Evolutionary conservation across 352 stramenopile genomes (phyloP).

Genomic region (Saprolegnia diclina): DNA sequence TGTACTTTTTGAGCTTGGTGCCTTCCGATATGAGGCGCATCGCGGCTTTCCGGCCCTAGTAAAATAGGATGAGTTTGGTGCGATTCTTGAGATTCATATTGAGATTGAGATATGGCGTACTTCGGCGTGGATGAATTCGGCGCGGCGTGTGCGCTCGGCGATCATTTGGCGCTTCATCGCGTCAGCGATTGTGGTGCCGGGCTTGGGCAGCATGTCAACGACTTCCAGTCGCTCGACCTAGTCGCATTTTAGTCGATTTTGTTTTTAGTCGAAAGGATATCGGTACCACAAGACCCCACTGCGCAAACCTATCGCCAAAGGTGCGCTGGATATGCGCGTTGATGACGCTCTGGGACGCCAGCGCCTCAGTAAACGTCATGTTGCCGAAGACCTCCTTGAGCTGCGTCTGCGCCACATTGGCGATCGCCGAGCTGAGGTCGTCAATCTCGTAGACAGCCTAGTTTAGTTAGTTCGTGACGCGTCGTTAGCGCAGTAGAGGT

Average conservation of each 20-base stretch:
- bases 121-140: constrained; percentile 37
- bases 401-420: constrained; percentile 36
- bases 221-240: constrained; percentile 35
- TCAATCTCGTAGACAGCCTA: constrained; percentile 37
- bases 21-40: constrained; percentile 33
- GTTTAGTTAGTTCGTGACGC: no score
- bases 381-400: constrained; percentile 38
- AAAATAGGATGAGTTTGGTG: neutral
- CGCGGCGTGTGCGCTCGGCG: constrained; percentile 34
- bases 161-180: constrained; percentile 42
- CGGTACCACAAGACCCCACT: constrained; percentile 33
- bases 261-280: no score
- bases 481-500: no score
- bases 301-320: constrained; percentile 31
- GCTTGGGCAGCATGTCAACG: constrained; percentile 32
- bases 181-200: constrained; percentile 28
- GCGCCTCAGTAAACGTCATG: constrained; percentile 38
- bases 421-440: constrained; percentile 33
- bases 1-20: constrained; percentile 35
- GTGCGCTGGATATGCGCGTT: constrained; percentile 35
- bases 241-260: neutral
- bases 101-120: neutral
- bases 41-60: constrained; percentile 34
- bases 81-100: neutral
- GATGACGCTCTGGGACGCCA: constrained; percentile 34